phyloP scores from a whole-genome alignment of 2,329 filamentous ascomycete genomes.

The Leptosphaerulina australis region DNA sequence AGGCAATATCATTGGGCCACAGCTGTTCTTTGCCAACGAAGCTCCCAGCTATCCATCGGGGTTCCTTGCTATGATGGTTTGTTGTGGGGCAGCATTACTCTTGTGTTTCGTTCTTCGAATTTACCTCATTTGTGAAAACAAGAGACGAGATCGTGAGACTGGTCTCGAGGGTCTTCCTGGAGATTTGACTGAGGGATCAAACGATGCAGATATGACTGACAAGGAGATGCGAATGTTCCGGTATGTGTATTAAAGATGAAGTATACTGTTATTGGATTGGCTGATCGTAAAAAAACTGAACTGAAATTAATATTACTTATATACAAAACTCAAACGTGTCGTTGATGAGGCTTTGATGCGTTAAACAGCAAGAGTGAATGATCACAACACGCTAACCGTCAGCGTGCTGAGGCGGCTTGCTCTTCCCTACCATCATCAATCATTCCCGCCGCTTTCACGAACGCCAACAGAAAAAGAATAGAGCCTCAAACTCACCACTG shows the following conservation, averaged over 20 bases:
- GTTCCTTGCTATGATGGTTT: constrained; percentile 22
- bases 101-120: constrained; percentile 18
- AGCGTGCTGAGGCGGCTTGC: too few relatives aligned
- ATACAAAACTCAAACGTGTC: too few relatives aligned
- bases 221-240: constrained; percentile 21
- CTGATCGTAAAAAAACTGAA: too few relatives aligned
- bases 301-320: too few relatives aligned
- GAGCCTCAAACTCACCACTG: too few relatives aligned
- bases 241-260: constrained; percentile 19
- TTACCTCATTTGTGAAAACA: constrained; percentile 22
- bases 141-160: constrained; percentile 14
- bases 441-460: too few relatives aligned
- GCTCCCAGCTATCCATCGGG: constrained; percentile 12
- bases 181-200: constrained; percentile 9
- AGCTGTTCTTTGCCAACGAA: constrained; percentile 13
- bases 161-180: constrained; percentile 4
- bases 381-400: too few relatives aligned
- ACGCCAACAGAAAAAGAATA: too few relatives aligned
- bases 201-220: constrained; percentile 20
- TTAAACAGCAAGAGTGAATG: too few relatives aligned
- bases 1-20: constrained; percentile 18
- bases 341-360: too few relatives aligned
- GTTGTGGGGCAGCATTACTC: constrained; percentile 15
- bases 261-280: not conserved
- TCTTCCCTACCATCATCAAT: too few relatives aligned